phyloP scores from a whole-genome alignment of 805 yeast genomes.

The Ogataea populi-albae region DNA sequence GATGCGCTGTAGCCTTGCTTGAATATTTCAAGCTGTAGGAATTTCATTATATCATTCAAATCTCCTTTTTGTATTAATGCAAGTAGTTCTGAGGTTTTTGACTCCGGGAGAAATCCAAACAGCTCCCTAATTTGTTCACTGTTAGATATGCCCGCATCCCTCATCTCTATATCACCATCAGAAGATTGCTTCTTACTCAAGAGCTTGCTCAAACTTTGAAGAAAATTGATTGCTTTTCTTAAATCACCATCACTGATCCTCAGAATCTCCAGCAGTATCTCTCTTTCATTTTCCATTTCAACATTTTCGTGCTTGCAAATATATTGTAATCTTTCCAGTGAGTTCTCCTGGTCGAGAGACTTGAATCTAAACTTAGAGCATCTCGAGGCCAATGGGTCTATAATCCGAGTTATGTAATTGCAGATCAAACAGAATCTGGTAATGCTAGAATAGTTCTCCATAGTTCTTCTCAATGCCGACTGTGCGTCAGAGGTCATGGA shows the following conservation, averaged over 20 bases:
- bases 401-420: slow-evolving; percentile 93
- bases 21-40: slow-evolving; percentile 27
- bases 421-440: slow-evolving; percentile 94
- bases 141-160: slow-evolving; percentile 12
- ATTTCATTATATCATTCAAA: slow-evolving; percentile 24
- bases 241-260: slow-evolving; percentile 84
- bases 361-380: slow-evolving; percentile 94
- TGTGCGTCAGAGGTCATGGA: slow-evolving; percentile 98
- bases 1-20: slow-evolving; percentile 34
- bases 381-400: slow-evolving; percentile 94
- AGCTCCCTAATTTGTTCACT: slow-evolving; percentile 28
- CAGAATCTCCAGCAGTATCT: slow-evolving; percentile 60
- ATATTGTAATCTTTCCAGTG: slow-evolving; percentile 61
- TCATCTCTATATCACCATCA: slow-evolving; percentile 36
- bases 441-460: slow-evolving; percentile 85
- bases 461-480: slow-evolving; percentile 88
- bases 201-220: slow-evolving; percentile 78
- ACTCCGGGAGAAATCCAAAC: slow-evolving; percentile 33
- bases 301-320: slow-evolving; percentile 52
- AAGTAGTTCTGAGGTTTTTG: slow-evolving; percentile 18
- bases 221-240: slow-evolving; percentile 84
- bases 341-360: slow-evolving; percentile 67
- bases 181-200: slow-evolving; percentile 24
- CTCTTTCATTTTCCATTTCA: slow-evolving; percentile 45
- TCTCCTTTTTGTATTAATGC: slow-evolving; percentile 19